Evolutionary conservation across 2,329 filamentous ascomycete species (phyloP).

Genomic region (Xylaria sp.): DNA sequence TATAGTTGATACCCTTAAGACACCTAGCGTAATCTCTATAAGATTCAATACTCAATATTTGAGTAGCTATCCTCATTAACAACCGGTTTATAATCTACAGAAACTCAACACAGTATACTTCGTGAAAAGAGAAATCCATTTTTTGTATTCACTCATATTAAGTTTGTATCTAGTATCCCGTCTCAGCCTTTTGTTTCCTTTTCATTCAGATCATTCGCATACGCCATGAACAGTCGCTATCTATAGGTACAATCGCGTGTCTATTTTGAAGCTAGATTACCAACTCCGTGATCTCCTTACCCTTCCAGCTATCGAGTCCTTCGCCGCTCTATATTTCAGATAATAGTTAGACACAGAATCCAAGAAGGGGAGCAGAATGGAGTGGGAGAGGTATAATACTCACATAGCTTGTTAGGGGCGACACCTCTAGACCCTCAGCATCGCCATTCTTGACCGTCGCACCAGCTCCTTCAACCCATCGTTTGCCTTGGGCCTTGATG

Average conservation of each 20-base stretch:
- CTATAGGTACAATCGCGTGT: constrained; percentile 5
- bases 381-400: constrained; percentile 56
- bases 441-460: constrained; percentile 71
- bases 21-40: no score
- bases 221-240: constrained; percentile 10
- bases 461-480: constrained; percentile 85
- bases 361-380: background rate
- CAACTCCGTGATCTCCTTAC: constrained; percentile 52
- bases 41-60: background rate
- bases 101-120: background rate
- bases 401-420: constrained; percentile 94
- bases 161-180: constrained; percentile 16
- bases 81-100: background rate
- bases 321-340: constrained; percentile 66
- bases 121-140: constrained; percentile 10
- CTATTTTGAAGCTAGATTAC: constrained; percentile 40
- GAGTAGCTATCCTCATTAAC: background rate
- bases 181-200: constrained; percentile 15
- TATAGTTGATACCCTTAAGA: background rate
- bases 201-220: constrained; percentile 33
- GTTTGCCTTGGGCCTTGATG: constrained; percentile 88
- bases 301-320: constrained; percentile 67
- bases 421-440: constrained; percentile 84
- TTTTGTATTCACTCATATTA: constrained; percentile 24
- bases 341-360: constrained; percentile 11